Evolutionary conservation across 176 grass and related monocot species (phyloP), one percentile per base, ranked within the genome.

Genomic region (Canna indica): DNA sequence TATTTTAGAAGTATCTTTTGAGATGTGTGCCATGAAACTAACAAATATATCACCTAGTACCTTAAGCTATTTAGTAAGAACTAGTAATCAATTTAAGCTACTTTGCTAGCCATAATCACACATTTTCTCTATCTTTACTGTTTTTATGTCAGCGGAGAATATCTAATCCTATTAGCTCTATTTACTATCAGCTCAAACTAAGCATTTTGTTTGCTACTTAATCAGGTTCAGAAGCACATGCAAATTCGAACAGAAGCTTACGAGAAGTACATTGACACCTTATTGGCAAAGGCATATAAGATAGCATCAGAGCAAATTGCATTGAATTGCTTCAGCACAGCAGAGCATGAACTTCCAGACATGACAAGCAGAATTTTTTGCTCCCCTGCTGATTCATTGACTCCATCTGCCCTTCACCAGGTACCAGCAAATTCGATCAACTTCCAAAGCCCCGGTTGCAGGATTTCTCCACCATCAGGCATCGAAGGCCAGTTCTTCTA

Each of bases 241-340:
- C 90, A 99, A 66, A 93, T 99, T 67, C 72, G 95, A 85, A 94
- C 85, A 75, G 90, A 93, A 63, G 89, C 89, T 14, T 86, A 90
- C 50, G 82, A 87, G 12, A 99, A 90, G 47, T 99, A 99, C 82
- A 90, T 99, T 8, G 83, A 99, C 53, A 79, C 90, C 12, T 78
- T 99, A 36, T 80, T 99, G 47, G 88, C 85, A 59, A 97, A 83
- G 53, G 94, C 94, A 64, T 99, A 78, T 66, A 93, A 99, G 76
- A 83, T 99, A 1, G 94, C 91, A 27, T 88, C 94, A 3, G 94
- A 93, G 73, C 94, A 99, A 79, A 82, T 99, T 35, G 64, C 79
- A 17, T 63, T 31, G 7, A 85, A 64, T 41, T 78, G 76, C 53
- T 83, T 99, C 78, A 83, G 85, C 70, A 48, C 80, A 46, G 83